phyloP scores from a whole-genome alignment of 306 rosid species.

The Spatholobus suberectus region DNA sequence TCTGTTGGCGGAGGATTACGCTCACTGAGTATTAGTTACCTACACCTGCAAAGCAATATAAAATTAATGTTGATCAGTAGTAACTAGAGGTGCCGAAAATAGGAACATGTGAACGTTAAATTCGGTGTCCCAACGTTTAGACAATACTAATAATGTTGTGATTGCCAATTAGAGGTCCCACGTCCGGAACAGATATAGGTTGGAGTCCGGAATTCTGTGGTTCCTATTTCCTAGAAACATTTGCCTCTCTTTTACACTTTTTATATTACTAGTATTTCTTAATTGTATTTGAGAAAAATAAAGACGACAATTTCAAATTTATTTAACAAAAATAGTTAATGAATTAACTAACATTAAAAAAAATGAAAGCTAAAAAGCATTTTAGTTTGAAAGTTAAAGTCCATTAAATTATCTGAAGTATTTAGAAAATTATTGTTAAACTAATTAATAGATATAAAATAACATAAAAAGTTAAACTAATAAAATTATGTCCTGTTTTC shows the following conservation, averaged over 20 bases:
- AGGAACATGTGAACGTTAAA: conserved; percentile 7
- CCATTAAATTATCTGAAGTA: too few species aligned
- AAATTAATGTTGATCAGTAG: background rate
- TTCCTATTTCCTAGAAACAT: background rate
- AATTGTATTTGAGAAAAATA: background rate
- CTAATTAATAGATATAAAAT: too few species aligned
- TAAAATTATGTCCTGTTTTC: too few species aligned
- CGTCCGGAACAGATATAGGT: background rate
- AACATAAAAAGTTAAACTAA: too few species aligned
- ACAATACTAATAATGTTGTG: background rate
- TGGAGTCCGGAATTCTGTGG: background rate
- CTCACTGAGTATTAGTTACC: background rate
- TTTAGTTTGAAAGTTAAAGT: background rate
- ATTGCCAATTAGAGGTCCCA: background rate
- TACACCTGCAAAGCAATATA: background rate
- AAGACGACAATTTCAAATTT: background rate
- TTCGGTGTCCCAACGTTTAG: background rate
- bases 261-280: background rate
- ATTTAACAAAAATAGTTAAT: background rate
- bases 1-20: background rate
- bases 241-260: background rate
- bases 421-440: too few species aligned
- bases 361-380: background rate
- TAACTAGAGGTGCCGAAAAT: background rate
- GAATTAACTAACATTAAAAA: background rate